phyloP scores from a whole-genome alignment of 345 rosid genomes.

The Kernera saxatilis region DNA sequence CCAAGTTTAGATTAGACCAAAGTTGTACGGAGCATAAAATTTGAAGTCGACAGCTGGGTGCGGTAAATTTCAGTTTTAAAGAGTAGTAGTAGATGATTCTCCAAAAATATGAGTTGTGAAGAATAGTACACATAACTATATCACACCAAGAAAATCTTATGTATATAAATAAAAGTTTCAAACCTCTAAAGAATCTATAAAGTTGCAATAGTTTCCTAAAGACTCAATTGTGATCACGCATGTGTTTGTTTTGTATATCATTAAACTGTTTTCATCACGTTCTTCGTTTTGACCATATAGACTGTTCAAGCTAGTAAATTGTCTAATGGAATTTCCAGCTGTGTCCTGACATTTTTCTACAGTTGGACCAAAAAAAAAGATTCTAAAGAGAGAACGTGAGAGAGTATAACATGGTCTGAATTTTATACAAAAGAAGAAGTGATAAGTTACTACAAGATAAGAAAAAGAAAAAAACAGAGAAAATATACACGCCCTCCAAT shows the following conservation, averaged over 20 bases:
- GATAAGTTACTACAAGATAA: not conserved
- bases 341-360: not conserved
- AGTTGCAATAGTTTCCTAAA: not conserved
- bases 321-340: not conserved
- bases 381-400: constrained; percentile 6
- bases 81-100: not conserved
- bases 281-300: not conserved
- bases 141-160: too few species aligned
- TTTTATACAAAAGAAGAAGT: constrained; percentile 27
- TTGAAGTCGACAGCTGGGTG: not conserved
- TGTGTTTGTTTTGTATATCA: not conserved
- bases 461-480: not conserved
- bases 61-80: not conserved
- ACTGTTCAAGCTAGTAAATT: not conserved
- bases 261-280: constrained; percentile 11
- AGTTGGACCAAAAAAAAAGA: not conserved
- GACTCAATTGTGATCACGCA: not conserved
- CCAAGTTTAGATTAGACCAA: not conserved
- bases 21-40: not conserved
- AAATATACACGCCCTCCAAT: constrained; percentile 22
- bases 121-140: not conserved
- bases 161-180: too few species aligned
- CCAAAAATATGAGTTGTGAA: not conserved
- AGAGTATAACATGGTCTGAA: constrained; percentile 14
- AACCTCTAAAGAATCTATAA: not conserved